Percentiles rank a stretch among this genome's conserved stretches.
These are phyloP conservation scores for Sphaceloma murrayae DNA, from an alignment of 2,329 filamentous ascomycete genomes.

Conservation along the genomic window DNA sequence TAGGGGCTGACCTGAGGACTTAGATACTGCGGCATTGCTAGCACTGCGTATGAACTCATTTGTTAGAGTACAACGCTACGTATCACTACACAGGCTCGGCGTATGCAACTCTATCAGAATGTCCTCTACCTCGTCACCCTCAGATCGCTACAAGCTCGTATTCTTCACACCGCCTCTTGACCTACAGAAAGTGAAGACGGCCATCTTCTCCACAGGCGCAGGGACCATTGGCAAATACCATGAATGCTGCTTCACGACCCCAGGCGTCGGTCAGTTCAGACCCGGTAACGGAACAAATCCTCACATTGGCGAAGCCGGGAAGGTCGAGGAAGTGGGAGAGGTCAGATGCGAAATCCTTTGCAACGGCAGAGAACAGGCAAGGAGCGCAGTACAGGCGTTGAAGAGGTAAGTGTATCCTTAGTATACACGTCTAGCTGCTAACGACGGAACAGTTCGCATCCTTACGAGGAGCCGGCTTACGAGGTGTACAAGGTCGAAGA, in stretches of 20 bases:
- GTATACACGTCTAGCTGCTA: neutral
- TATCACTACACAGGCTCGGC: neutral
- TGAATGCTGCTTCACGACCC: conserved; percentile 34
- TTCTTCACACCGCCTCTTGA: conserved; percentile 36
- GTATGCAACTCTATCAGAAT: neutral
- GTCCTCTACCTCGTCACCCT: conserved; percentile 10
- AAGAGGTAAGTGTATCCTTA: conserved; percentile 46
- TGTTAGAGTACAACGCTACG: no score
- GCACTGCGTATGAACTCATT: no score
- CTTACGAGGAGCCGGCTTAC: conserved; percentile 39
- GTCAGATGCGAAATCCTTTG: conserved; percentile 55
- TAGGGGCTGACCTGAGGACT: no score
- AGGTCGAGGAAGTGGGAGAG: conserved; percentile 52
- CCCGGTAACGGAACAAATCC: conserved; percentile 54
- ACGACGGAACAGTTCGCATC: conserved; percentile 32
- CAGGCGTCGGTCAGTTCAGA: conserved; percentile 56
- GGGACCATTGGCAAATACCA: conserved; percentile 36
- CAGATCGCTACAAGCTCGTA: conserved; percentile 34
- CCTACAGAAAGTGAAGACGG: conserved; percentile 33
- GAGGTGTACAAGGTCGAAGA: conserved; percentile 40
- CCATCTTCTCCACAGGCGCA: conserved; percentile 39
- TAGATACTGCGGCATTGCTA: no score
- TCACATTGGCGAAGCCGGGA: conserved; percentile 49
- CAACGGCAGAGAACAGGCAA: conserved; percentile 47
- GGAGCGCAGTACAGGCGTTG: conserved; percentile 51